Conservation (phyloP, 2,329 filamentous ascomycete genomes). For the Thielaviopsis euricoi region DNA sequence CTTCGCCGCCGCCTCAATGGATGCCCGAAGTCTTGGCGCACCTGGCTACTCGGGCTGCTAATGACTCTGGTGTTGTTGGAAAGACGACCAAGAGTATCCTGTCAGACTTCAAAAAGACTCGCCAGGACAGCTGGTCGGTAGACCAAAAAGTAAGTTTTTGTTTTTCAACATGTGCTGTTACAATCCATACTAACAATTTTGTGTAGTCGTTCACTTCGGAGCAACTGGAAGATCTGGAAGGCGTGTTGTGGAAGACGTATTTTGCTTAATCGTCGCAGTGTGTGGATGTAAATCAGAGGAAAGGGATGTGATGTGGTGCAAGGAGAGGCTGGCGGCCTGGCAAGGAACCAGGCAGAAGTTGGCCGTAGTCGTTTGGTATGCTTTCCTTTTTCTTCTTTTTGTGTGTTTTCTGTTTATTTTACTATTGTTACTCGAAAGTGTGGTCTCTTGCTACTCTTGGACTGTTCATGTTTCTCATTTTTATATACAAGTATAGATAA, state of each 20-base stretch:
- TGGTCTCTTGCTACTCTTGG: too few species aligned
- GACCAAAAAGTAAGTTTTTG: constrained; percentile 70
- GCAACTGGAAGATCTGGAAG: constrained; percentile 86
- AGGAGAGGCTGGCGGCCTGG: constrained; percentile 8
- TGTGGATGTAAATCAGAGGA: background rate
- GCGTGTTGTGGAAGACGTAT: constrained; percentile 98
- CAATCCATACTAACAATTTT: constrained; percentile 14
- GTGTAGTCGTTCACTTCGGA: constrained; percentile 67
- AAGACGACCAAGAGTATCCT: constrained; percentile 90
- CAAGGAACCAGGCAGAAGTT: constrained; percentile 10
- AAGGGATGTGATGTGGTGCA: background rate
- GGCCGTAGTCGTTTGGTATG: background rate
- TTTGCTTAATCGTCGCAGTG: constrained; percentile 48
- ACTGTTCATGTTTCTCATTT: background rate
- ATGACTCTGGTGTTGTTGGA: constrained; percentile 79
- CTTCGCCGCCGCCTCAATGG: constrained; percentile 80
- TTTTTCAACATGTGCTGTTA: background rate
- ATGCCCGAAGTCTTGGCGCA: constrained; percentile 83
- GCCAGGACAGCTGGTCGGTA: constrained; percentile 95
- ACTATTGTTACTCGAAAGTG: too few species aligned
- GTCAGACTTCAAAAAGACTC: constrained; percentile 97
- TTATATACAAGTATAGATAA: background rate
- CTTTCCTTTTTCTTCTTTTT: background rate
- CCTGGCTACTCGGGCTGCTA: constrained; percentile 69
- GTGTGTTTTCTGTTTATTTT: background rate